A percentile compares a stretch with the other conserved stretches of the same genome.
These are phyloP conservation scores for Clathrus columnatus DNA, from an alignment of 768 basidiomycete species.

Conservation along the genomic window DNA sequence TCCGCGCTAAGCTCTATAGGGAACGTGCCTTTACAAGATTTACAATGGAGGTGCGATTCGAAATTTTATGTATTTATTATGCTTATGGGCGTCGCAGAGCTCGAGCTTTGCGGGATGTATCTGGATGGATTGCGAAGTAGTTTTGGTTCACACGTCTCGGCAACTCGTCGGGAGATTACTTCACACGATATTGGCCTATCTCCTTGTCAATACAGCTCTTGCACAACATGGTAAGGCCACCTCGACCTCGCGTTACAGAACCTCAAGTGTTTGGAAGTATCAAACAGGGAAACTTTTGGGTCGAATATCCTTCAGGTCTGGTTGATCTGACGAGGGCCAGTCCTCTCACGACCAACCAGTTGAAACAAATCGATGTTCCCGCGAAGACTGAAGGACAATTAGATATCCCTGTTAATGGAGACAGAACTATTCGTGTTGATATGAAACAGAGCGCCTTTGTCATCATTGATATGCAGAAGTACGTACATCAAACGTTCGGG, in stretches of 20 bases:
- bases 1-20: too few species aligned
- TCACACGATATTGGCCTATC: too few species aligned
- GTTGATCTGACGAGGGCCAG: slow-evolving; percentile 48
- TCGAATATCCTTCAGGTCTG: slow-evolving; percentile 58
- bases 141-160: too few species aligned
- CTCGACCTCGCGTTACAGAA: slow-evolving; percentile 35
- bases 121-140: too few species aligned
- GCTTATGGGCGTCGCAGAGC: too few species aligned
- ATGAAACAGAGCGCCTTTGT: slow-evolving; percentile 44
- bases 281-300: slow-evolving; percentile 45
- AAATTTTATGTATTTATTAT: too few species aligned
- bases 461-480: slow-evolving; percentile 75
- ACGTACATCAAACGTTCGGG: slow-evolving; percentile 11
- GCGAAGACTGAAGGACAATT: slow-evolving; percentile 29
- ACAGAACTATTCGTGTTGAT: slow-evolving; percentile 42
- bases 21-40: too few species aligned
- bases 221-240: background rate
- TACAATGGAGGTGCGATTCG: too few species aligned
- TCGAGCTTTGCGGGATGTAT: too few species aligned
- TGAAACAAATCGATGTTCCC: slow-evolving; percentile 19
- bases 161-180: too few species aligned
- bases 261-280: slow-evolving; percentile 46
- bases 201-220: too few species aligned
- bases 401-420: slow-evolving; percentile 47
- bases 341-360: slow-evolving; percentile 22